Evolutionary conservation across 2,329 filamentous ascomycete species (phyloP).

Genomic region (Alternaria dauci): DNA sequence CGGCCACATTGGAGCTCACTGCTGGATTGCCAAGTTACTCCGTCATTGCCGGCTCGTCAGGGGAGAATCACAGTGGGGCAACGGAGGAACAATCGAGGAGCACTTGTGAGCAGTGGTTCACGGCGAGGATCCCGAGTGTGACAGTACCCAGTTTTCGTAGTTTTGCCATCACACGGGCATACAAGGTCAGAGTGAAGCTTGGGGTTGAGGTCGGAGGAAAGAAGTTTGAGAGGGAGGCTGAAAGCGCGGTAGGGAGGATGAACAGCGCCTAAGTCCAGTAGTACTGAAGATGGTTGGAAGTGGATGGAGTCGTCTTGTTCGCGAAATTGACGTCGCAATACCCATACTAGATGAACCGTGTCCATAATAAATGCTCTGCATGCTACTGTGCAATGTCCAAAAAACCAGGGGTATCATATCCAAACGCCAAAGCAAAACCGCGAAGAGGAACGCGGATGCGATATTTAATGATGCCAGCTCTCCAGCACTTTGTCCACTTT

Average conservation of each 20-base stretch:
- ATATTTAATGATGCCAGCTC: slow-evolving; percentile 24
- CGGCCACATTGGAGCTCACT: slow-evolving; percentile 7
- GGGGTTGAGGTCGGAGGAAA: slow-evolving; percentile 9
- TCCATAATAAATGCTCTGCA: neutral
- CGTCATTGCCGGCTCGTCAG: slow-evolving; percentile 12
- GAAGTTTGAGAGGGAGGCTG: neutral
- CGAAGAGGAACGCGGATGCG: neutral
- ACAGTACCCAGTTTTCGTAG: slow-evolving; percentile 34
- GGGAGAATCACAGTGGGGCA: slow-evolving; percentile 6
- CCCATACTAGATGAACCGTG: neutral
- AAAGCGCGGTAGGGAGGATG: neutral
- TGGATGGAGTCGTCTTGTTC: neutral
- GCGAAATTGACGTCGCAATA: neutral
- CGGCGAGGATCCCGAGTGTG: slow-evolving; percentile 28
- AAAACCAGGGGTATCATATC: slow-evolving; percentile 20
- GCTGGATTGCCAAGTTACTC: neutral
- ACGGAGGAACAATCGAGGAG: slow-evolving; percentile 19
- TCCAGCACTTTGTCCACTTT: slow-evolving; percentile 40
- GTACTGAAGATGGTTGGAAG: slow-evolving; percentile 13
- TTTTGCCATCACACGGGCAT: slow-evolving; percentile 34
- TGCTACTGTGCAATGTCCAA: neutral
- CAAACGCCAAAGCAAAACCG: slow-evolving; percentile 12
- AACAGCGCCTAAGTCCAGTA: slow-evolving; percentile 12
- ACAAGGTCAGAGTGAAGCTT: slow-evolving; percentile 30
- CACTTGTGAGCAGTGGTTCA: slow-evolving; percentile 29